Percentiles rank a stretch among this genome's conserved stretches.
Conservation (phyloP, 352 stramenopile species). For the Pythium aristosporum region DNA sequence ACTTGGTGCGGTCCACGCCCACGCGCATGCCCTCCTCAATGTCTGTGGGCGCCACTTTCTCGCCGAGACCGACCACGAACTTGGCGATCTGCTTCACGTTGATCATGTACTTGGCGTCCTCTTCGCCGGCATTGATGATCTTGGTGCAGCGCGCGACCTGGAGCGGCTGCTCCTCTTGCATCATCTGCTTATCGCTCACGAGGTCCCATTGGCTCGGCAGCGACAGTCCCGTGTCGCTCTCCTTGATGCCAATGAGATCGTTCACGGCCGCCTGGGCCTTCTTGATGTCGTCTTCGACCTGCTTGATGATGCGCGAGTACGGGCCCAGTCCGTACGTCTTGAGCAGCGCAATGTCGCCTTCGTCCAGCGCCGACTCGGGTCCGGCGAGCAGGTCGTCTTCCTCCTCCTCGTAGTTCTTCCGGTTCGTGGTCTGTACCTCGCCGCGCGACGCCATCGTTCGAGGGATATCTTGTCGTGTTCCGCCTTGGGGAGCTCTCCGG, state of each 20-base stretch:
- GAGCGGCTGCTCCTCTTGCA: constrained; percentile 98
- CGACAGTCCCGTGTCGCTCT: constrained; percentile 98
- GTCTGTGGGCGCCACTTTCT: constrained; percentile 98
- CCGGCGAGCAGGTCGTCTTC: constrained; percentile 75
- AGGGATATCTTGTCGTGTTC: too few species aligned
- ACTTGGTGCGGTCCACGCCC: constrained; percentile 97
- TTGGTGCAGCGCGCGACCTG: constrained; percentile 97
- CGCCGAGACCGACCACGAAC: constrained; percentile 98
- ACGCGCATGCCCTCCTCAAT: constrained; percentile 99
- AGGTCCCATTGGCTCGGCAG: constrained; percentile 99
- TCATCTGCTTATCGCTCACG: constrained; percentile 99
- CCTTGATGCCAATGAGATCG: constrained; percentile 96
- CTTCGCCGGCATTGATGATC: constrained; percentile 92
- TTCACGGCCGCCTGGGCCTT: constrained; percentile 93
- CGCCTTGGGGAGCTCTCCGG: constrained; percentile 3
- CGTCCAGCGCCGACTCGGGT: constrained; percentile 82
- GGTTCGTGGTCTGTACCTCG: constrained; percentile 96
- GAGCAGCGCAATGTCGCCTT: constrained; percentile 97
- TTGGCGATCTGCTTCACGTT: constrained; percentile 99
- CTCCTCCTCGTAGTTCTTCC: constrained; percentile 95
- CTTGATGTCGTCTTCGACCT: constrained; percentile 99
- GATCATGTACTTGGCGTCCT: constrained; percentile 99
- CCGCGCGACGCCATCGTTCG: constrained; percentile 42
- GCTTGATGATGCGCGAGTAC: constrained; percentile 96
- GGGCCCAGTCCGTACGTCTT: constrained; percentile 98